Conservation (phyloP, 2,329 filamentous ascomycete genomes). For the Stylonectria norvegica region DNA sequence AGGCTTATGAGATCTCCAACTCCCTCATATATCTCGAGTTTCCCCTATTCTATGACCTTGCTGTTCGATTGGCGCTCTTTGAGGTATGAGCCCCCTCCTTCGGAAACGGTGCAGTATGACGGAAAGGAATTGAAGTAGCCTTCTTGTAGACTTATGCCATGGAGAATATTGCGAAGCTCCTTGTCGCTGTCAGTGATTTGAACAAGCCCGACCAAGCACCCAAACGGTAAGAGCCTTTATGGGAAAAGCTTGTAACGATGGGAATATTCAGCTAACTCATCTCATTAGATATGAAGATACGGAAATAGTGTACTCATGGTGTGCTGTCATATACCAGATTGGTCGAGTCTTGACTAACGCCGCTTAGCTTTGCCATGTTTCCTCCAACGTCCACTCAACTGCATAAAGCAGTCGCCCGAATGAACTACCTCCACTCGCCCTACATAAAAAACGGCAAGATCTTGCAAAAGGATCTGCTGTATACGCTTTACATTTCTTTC, state of each 20-base stretch:
- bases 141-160: conserved; percentile 38
- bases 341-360: not conserved
- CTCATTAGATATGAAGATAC: conserved; percentile 41
- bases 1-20: conserved; percentile 44
- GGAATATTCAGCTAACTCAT: not conserved
- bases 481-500: conserved; percentile 55
- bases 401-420: conserved; percentile 37
- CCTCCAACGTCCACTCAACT: conserved; percentile 28
- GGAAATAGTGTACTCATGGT: conserved; percentile 36
- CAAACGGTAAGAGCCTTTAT: conserved; percentile 32
- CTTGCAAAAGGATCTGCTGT: conserved; percentile 37
- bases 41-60: conserved; percentile 35
- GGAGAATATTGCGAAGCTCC: conserved; percentile 35
- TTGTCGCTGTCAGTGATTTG: conserved; percentile 36
- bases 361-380: conserved; percentile 29
- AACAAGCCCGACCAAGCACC: conserved; percentile 28
- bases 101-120: too few relatives aligned
- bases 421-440: conserved; percentile 39
- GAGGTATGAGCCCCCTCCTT: conserved; percentile 26
- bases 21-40: conserved; percentile 35
- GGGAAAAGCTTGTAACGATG: not conserved
- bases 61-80: conserved; percentile 39
- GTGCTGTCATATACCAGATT: conserved; percentile 8
- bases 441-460: conserved; percentile 37
- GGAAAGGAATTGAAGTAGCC: too few relatives aligned